These are phyloP conservation scores for Fusarium tjaetaba DNA, from an alignment of 2,329 filamentous ascomycete species.

Conservation along the genomic window DNA sequence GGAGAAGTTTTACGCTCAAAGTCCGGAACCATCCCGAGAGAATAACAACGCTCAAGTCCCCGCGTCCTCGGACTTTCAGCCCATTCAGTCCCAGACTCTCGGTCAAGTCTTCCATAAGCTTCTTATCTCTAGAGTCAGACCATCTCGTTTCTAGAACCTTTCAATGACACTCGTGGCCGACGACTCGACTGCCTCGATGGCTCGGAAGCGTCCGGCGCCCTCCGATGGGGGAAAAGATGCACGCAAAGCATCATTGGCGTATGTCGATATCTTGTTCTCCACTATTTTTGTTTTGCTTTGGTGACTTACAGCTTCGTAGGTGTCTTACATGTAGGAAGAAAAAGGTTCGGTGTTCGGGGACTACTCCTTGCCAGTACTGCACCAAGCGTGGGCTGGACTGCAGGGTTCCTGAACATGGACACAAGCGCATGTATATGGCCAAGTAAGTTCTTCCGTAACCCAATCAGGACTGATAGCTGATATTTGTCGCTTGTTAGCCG, in stretches of 20 bases:
- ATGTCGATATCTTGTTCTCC: slow-evolving; percentile 22
- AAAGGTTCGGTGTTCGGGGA: slow-evolving; percentile 42
- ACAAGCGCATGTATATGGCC: slow-evolving; percentile 43
- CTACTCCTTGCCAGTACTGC: slow-evolving; percentile 42
- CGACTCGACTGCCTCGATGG: slow-evolving; percentile 32
- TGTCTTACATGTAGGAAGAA: slow-evolving; percentile 44
- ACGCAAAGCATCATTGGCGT: slow-evolving; percentile 42
- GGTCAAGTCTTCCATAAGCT: slow-evolving; percentile 23
- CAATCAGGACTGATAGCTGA: not conserved
- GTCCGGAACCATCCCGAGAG: slow-evolving; percentile 31
- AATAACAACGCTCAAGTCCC: slow-evolving; percentile 31
- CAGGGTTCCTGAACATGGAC: slow-evolving; percentile 42
- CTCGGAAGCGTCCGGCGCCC: slow-evolving; percentile 38
- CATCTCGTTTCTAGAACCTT: not conserved
- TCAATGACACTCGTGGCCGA: slow-evolving; percentile 23
- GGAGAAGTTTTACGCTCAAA: not conserved
- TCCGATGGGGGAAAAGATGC: slow-evolving; percentile 35
- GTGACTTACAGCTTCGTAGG: slow-evolving; percentile 11
- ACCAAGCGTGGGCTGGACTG: slow-evolving; percentile 41
- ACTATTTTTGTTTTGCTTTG: slow-evolving; percentile 8
- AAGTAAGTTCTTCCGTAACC: slow-evolving; percentile 23
- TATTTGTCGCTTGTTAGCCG: slow-evolving; percentile 8
- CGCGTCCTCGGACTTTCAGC: slow-evolving; percentile 10
- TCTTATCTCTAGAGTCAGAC: not conserved
- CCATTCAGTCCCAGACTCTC: slow-evolving; percentile 9